A percentile compares a stretch with the other conserved stretches of the same genome.
Conservation (phyloP, 495 filamentous ascomycete species). For the Annulohypoxylon stygium region DNA sequence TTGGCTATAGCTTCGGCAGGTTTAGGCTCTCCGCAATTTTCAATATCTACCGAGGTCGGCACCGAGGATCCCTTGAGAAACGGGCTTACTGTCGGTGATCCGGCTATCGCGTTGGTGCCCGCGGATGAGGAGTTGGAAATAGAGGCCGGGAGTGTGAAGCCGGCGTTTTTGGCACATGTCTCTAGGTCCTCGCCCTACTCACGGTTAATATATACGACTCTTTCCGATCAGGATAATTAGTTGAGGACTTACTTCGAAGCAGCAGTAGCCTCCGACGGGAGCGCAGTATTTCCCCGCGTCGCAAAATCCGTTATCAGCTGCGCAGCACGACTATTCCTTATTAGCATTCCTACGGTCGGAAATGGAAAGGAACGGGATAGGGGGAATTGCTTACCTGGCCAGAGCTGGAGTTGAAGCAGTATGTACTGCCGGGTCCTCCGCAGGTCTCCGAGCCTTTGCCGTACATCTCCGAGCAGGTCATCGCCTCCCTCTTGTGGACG, state of each 20-base stretch:
- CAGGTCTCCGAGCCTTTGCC: constrained; percentile 53
- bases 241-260: constrained; percentile 51
- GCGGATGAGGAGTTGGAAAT: constrained; percentile 15
- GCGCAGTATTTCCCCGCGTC: constrained; percentile 55
- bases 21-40: constrained; percentile 17
- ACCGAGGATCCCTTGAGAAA: constrained; percentile 29
- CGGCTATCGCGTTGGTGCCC: background rate
- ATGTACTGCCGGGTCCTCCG: constrained; percentile 49
- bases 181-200: constrained; percentile 54
- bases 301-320: constrained; percentile 56
- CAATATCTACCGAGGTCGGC: constrained; percentile 2
- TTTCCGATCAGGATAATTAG: background rate
- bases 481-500: constrained; percentile 37
- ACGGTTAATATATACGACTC: constrained; percentile 18
- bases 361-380: background rate
- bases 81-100: constrained; percentile 33
- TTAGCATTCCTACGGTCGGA: constrained; percentile 27
- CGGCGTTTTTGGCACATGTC: constrained; percentile 54
- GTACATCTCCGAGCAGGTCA: constrained; percentile 56
- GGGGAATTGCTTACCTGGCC: constrained; percentile 50
- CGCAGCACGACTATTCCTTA: constrained; percentile 54
- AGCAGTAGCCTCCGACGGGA: constrained; percentile 59
- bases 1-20: constrained; percentile 13
- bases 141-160: constrained; percentile 48
- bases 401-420: constrained; percentile 54